These are phyloP conservation scores for Hyphopichia wangnamkhiaoensis DNA, from an alignment of 1,139 yeast species.

Conservation along the genomic window DNA sequence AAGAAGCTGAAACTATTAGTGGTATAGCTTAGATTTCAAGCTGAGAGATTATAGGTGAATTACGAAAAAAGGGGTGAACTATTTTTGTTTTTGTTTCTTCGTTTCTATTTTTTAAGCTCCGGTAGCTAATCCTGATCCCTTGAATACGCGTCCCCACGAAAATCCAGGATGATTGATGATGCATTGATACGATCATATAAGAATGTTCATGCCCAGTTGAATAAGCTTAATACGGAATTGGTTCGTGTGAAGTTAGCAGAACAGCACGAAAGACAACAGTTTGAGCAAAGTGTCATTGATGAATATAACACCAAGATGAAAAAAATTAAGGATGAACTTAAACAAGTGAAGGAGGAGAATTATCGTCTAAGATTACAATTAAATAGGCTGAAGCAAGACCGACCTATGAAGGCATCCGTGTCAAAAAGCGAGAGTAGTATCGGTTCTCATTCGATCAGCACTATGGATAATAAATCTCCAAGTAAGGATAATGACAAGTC, in stretches of 20 bases:
- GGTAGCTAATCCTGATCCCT: too few species aligned
- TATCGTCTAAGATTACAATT: background rate
- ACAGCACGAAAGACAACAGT: background rate
- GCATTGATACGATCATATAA: slow-evolving; percentile 1
- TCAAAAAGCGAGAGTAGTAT: background rate
- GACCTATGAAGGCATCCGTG: background rate
- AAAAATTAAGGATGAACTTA: slow-evolving; percentile 1
- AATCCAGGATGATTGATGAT: slow-evolving; percentile 1
- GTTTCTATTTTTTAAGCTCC: too few species aligned
- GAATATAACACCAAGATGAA: slow-evolving; percentile 3
- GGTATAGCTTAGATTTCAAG: too few species aligned
- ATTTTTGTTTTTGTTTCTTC: too few species aligned
- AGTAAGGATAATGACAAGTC: too few species aligned
- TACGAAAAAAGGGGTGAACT: too few species aligned
- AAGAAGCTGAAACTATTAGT: too few species aligned
- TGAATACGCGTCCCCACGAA: background rate
- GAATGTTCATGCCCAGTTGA: background rate
- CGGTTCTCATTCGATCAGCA: background rate
- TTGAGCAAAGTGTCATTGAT: background rate
- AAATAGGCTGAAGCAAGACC: background rate
- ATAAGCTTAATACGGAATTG: background rate
- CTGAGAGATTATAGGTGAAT: too few species aligned
- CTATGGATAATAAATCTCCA: background rate
- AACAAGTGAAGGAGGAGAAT: slow-evolving; percentile 2
- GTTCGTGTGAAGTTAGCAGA: background rate